Conservation (phyloP, 2,329 filamentous ascomycete genomes). For the Tolypocladium inflatum region DNA sequence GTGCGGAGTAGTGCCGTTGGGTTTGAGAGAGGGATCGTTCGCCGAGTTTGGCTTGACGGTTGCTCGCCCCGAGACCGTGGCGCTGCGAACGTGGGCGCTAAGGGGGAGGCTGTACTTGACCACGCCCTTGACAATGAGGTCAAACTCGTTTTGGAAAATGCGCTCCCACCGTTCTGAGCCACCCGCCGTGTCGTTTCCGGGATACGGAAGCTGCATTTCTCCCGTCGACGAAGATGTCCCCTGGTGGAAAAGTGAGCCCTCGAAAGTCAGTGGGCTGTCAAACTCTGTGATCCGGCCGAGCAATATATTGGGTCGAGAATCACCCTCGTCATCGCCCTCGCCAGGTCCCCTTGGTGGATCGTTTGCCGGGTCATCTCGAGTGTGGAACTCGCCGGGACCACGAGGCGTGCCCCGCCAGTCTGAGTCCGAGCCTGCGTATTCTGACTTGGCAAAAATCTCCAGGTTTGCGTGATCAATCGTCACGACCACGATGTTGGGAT, state of each 20-base stretch:
- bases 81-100: constrained; percentile 49
- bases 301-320: constrained; percentile 66
- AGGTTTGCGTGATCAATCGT: constrained; percentile 80
- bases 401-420: constrained; percentile 44
- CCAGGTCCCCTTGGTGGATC: constrained; percentile 26
- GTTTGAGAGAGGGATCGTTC: constrained; percentile 51
- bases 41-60: constrained; percentile 53
- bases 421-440: constrained; percentile 64
- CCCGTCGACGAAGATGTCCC: constrained; percentile 64
- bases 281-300: constrained; percentile 84
- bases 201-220: constrained; percentile 70
- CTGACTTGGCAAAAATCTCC: constrained; percentile 90
- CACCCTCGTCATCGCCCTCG: constrained; percentile 46
- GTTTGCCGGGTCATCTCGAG: constrained; percentile 22
- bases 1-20: constrained; percentile 59
- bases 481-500: constrained; percentile 87
- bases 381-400: constrained; percentile 14
- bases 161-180: constrained; percentile 83
- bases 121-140: constrained; percentile 83
- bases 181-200: constrained; percentile 81
- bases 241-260: constrained; percentile 78
- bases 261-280: constrained; percentile 80
- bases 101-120: constrained; percentile 69
- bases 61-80: constrained; percentile 49
- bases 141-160: constrained; percentile 85